phyloP scores from a whole-genome alignment of 2,329 filamentous ascomycete genomes.

The Epichloe aotearoae region DNA sequence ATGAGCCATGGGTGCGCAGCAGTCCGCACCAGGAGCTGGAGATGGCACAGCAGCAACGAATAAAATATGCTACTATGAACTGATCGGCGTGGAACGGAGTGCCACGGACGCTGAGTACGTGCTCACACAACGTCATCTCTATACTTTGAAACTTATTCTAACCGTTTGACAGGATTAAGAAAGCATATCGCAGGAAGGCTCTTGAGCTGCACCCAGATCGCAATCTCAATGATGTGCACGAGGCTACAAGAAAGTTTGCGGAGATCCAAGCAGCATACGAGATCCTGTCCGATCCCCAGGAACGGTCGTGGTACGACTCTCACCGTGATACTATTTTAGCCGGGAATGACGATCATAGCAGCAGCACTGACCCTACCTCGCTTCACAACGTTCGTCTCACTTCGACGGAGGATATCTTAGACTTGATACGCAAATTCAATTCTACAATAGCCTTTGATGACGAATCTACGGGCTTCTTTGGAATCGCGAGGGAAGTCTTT shows the following conservation, averaged over 20 bases:
- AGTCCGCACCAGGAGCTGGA: conserved; percentile 28
- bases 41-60: conserved; percentile 21
- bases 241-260: conserved; percentile 74
- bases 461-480: conserved; percentile 71
- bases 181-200: conserved; percentile 80
- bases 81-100: conserved; percentile 58
- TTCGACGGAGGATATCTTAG: conserved; percentile 65
- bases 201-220: conserved; percentile 91
- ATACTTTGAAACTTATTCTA: neutral
- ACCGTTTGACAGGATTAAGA: conserved; percentile 58
- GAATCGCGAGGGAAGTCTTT: conserved; percentile 64
- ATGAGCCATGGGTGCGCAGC: conserved; percentile 38
- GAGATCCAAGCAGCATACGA: conserved; percentile 91
- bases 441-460: conserved; percentile 68
- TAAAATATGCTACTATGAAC: conserved; percentile 76
- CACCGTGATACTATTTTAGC: conserved; percentile 76
- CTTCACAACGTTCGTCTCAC: conserved; percentile 61
- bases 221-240: conserved; percentile 75
- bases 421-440: conserved; percentile 69
- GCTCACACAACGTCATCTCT: neutral
- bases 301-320: conserved; percentile 94
- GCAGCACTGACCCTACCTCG: conserved; percentile 40
- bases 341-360: conserved; percentile 39
- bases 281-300: conserved; percentile 88
- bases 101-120: conserved; percentile 71